phyloP scores from a whole-genome alignment of 1,284 basidiomycete species.

The Melampsora americana region DNA sequence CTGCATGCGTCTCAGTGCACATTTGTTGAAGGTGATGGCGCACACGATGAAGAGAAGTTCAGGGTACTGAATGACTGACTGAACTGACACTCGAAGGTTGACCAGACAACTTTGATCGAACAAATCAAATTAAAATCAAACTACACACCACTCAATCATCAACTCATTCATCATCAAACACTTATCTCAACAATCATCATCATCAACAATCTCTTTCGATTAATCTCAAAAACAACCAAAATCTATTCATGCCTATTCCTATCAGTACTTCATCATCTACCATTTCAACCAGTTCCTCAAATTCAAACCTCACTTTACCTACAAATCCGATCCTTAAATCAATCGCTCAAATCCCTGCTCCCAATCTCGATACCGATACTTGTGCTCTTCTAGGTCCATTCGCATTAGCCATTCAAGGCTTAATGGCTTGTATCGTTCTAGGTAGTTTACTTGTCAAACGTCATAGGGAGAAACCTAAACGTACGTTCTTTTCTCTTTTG shows the following conservation, averaged over 20 bases:
- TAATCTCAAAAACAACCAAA: too few species aligned
- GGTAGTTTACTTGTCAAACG: slow-evolving; percentile 33
- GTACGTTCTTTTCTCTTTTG: background rate
- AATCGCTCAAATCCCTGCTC: slow-evolving; percentile 12
- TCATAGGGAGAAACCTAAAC: slow-evolving; percentile 39
- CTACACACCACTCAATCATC: background rate
- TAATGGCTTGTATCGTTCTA: slow-evolving; percentile 41
- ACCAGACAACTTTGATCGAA: too few species aligned
- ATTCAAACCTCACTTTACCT: background rate
- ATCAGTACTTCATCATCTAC: background rate
- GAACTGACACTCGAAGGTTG: too few species aligned
- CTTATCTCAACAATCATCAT: too few species aligned
- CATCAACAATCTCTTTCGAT: too few species aligned
- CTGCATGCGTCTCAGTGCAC: too few species aligned
- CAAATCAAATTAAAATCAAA: too few species aligned
- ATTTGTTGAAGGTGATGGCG: too few species aligned
- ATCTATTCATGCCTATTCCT: too few species aligned
- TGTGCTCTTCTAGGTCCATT: slow-evolving; percentile 42
- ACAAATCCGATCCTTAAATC: slow-evolving; percentile 6
- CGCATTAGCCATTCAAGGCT: slow-evolving; percentile 34
- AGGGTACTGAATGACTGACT: too few species aligned
- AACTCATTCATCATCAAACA: background rate
- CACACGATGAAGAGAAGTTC: too few species aligned
- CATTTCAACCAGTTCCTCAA: background rate
- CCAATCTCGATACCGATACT: slow-evolving; percentile 30